Conservation (phyloP, 2,329 filamentous ascomycete species). For the Fusarium foetens region DNA sequence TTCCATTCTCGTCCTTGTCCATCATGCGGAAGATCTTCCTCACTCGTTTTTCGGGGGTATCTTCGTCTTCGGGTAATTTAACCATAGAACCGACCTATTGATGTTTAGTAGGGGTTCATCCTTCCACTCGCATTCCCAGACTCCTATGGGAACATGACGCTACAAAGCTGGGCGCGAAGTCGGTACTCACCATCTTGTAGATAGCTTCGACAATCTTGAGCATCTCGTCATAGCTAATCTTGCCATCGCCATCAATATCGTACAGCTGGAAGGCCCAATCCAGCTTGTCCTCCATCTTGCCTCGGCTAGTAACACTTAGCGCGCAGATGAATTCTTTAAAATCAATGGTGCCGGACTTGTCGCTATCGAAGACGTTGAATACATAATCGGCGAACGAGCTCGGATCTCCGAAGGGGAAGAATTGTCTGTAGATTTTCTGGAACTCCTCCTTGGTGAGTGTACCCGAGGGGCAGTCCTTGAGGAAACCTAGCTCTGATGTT, state of each 20-base stretch:
- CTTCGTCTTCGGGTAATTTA: conserved; percentile 97
- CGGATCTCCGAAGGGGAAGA: conserved; percentile 98
- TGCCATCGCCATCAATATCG: conserved; percentile 98
- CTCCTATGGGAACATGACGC: not conserved
- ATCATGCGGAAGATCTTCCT: conserved; percentile 99
- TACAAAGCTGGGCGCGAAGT: not conserved
- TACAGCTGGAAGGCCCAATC: conserved; percentile 99
- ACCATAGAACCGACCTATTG: conserved; percentile 96
- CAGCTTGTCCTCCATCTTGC: conserved; percentile 99
- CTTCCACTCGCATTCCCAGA: not conserved
- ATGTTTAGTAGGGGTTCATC: conserved; percentile 12
- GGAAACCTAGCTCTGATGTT: conserved; percentile 73
- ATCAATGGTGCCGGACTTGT: conserved; percentile 97
- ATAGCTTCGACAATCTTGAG: conserved; percentile 98
- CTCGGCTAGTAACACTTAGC: conserved; percentile 93
- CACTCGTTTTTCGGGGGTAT: conserved; percentile 98
- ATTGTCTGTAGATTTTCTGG: conserved; percentile 99
- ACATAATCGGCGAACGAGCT: conserved; percentile 98
- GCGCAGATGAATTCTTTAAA: conserved; percentile 99
- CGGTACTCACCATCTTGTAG: conserved; percentile 89
- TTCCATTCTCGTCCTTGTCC: conserved; percentile 99
- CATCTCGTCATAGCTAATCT: conserved; percentile 99
- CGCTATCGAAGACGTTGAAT: conserved; percentile 98
- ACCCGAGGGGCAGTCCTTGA: conserved; percentile 97
- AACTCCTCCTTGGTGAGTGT: conserved; percentile 99